Evolutionary conservation across 164 flowering plant species (phyloP).

Genomic region (Echeveria elegans): DNA sequence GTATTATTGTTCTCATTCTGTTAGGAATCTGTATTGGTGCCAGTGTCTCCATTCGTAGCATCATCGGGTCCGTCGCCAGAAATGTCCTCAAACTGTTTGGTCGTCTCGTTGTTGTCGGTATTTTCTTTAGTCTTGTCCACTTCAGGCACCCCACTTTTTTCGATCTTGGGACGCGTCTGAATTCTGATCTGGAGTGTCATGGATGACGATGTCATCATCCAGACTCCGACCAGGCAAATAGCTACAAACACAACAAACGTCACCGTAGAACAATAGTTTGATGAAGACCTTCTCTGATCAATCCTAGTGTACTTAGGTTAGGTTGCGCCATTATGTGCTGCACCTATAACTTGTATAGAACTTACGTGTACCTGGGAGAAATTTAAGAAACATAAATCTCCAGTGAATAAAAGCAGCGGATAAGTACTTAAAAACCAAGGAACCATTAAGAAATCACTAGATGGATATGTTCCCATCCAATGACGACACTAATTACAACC

Average conservation of each 20-base stretch:
- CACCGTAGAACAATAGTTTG: conserved; percentile 72
- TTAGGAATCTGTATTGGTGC: not conserved
- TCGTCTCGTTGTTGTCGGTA: conserved; percentile 15
- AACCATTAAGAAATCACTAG: too few relatives aligned
- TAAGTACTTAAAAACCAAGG: not conserved
- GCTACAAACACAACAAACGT: conserved; percentile 72
- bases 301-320: conserved; percentile 54
- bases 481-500: too few relatives aligned
- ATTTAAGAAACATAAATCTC: not conserved
- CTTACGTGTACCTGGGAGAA: not conserved
- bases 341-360: not conserved
- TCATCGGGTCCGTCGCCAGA: conserved; percentile 53
- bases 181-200: conserved; percentile 52
- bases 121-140: conserved; percentile 20
- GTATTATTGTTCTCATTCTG: conserved; percentile 18
- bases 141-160: conserved; percentile 35
- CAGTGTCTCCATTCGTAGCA: conserved; percentile 41
- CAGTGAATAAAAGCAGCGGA: not conserved
- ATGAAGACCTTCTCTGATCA: conserved; percentile 55
- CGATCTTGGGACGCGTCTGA: conserved; percentile 39
- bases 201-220: conserved; percentile 96
- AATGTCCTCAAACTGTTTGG: conserved; percentile 46
- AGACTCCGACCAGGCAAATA: conserved; percentile 84
- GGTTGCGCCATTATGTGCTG: conserved; percentile 49
- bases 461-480: too few relatives aligned